Evolutionary conservation across 2,329 filamentous ascomycete species (phyloP).

Genomic region (Hypoxylon sp.): DNA sequence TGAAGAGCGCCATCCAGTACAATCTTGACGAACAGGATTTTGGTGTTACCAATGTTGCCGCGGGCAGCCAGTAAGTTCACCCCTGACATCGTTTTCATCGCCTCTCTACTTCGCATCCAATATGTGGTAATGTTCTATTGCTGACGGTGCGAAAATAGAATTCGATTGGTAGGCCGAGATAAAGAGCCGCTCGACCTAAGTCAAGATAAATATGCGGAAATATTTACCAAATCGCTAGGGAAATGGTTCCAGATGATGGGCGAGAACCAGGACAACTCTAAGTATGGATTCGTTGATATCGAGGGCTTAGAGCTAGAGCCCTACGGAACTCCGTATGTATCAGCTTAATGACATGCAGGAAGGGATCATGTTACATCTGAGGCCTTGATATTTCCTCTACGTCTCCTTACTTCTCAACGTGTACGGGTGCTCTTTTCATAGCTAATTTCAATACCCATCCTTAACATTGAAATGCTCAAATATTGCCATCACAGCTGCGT

Average conservation of each 20-base stretch:
- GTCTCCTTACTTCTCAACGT: too few relatives aligned
- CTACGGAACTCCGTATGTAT: constrained; percentile 47
- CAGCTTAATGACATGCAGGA: background rate
- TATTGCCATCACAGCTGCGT: background rate
- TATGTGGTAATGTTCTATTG: background rate
- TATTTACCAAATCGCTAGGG: constrained; percentile 48
- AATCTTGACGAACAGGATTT: constrained; percentile 65
- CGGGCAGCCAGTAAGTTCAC: constrained; percentile 50
- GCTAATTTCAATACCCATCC: too few relatives aligned
- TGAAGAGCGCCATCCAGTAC: constrained; percentile 61
- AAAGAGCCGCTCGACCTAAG: constrained; percentile 50
- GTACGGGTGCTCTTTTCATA: background rate
- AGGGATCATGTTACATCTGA: too few relatives aligned
- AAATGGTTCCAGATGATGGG: constrained; percentile 51
- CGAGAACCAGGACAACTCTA: constrained; percentile 49
- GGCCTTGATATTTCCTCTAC: too few relatives aligned
- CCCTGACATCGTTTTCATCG: background rate
- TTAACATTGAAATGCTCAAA: background rate
- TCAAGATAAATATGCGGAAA: constrained; percentile 48
- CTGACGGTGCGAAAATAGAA: constrained; percentile 36
- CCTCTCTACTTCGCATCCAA: too few relatives aligned
- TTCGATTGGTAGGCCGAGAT: constrained; percentile 51
- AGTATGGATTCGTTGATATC: constrained; percentile 51
- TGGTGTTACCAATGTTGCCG: constrained; percentile 48
- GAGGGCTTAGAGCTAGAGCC: constrained; percentile 50